Percentiles rank a stretch among this genome's conserved stretches.
Conservation (phyloP, 108 stramenopile species). For the Nitzschia sp. region DNA sequence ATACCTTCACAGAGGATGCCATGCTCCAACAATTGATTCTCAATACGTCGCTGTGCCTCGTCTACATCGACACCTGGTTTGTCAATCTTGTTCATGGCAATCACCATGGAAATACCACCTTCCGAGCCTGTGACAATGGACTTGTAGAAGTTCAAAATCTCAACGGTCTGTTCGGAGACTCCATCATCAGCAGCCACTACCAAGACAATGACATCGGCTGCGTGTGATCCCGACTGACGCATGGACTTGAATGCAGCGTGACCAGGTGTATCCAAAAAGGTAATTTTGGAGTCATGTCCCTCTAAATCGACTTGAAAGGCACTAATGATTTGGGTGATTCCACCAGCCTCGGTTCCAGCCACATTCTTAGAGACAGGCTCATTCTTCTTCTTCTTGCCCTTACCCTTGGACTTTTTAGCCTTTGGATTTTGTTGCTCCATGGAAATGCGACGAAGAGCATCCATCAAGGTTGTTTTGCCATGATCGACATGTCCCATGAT, state of each 20-base stretch:
- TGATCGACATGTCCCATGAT: slow-evolving; percentile 94
- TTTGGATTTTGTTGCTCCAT: slow-evolving; percentile 33
- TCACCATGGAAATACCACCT: slow-evolving; percentile 77
- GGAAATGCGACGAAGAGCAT: slow-evolving; percentile 87
- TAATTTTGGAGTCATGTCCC: slow-evolving; percentile 56
- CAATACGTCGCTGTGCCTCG: slow-evolving; percentile 72
- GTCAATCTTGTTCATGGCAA: slow-evolving; percentile 96
- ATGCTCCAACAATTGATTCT: slow-evolving; percentile 85
- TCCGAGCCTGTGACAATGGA: slow-evolving; percentile 67
- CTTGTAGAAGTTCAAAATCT: slow-evolving; percentile 91
- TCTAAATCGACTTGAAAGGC: slow-evolving; percentile 85
- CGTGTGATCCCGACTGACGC: slow-evolving; percentile 88
- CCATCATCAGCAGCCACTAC: slow-evolving; percentile 98
- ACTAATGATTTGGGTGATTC: slow-evolving; percentile 95
- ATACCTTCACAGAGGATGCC: slow-evolving; percentile 71
- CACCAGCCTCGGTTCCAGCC: slow-evolving; percentile 95
- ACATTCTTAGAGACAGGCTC: slow-evolving; percentile 41
- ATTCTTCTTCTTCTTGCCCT: slow-evolving; percentile 27
- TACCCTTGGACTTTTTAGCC: slow-evolving; percentile 12
- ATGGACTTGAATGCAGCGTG: slow-evolving; percentile 94
- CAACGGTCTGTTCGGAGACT: slow-evolving; percentile 90
- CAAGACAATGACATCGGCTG: slow-evolving; percentile 93
- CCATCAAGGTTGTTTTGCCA: slow-evolving; percentile 97
- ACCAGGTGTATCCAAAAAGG: slow-evolving; percentile 97
- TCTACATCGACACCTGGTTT: slow-evolving; percentile 82